Evolutionary conservation across 305 asterid species (phyloP).

Genomic region (Petunia hybrid): DNA sequence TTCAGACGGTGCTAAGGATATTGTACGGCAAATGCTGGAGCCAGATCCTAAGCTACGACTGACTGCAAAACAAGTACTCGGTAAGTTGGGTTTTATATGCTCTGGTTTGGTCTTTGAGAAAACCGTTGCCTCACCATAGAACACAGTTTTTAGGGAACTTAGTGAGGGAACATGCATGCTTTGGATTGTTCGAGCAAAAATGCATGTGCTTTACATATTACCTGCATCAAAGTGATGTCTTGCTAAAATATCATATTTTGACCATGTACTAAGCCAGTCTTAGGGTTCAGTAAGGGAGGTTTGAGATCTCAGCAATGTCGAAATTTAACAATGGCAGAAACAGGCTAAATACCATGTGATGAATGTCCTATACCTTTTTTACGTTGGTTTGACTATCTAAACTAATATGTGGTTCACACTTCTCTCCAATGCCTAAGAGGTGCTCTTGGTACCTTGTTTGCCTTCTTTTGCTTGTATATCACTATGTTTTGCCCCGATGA

Average conservation of each 20-base stretch:
- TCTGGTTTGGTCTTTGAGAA: not conserved
- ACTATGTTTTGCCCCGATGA: not conserved
- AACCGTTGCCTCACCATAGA: not conserved
- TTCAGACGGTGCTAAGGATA: conserved; percentile 83
- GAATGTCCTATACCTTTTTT: not conserved
- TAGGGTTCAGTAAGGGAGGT: not conserved
- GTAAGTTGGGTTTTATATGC: conserved; percentile 40
- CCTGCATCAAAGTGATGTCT: not conserved
- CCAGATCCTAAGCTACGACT: conserved; percentile 84
- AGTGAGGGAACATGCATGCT: not conserved
- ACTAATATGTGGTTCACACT: not conserved
- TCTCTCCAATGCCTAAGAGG: not conserved
- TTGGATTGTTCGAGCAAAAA: not conserved
- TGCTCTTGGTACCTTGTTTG: not conserved
- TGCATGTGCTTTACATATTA: not conserved
- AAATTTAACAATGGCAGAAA: not conserved
- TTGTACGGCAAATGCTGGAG: conserved; percentile 90
- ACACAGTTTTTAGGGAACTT: not conserved
- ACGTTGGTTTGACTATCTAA: not conserved
- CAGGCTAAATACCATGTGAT: not conserved
- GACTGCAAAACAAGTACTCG: conserved; percentile 92
- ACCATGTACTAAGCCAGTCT: not conserved
- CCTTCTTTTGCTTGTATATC: not conserved
- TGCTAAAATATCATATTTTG: conserved; percentile 3
- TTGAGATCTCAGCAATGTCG: not conserved